Evolutionary conservation across 495 filamentous ascomycete genomes (phyloP).

Genomic region (Filosporella fistucella): DNA sequence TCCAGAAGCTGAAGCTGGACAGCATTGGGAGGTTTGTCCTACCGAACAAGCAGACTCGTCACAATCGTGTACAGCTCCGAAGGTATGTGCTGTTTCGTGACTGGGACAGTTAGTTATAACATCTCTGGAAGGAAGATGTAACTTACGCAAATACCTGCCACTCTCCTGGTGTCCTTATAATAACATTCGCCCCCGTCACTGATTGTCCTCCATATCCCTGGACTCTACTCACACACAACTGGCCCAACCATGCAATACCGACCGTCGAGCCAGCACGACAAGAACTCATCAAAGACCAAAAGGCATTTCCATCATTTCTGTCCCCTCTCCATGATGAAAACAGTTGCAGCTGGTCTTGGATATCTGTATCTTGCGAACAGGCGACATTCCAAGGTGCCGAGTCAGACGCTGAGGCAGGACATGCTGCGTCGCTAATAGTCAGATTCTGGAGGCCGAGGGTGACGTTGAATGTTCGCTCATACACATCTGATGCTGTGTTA

Average conservation of each 20-base stretch:
- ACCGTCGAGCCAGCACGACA: conserved; percentile 79
- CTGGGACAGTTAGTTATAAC: not conserved
- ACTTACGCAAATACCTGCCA: conserved; percentile 83
- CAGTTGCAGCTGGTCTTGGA: conserved; percentile 72
- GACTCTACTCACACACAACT: conserved; percentile 56
- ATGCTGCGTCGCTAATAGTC: conserved; percentile 60
- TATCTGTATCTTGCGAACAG: conserved; percentile 53
- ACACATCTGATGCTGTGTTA: conserved; percentile 81
- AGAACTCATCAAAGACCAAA: conserved; percentile 87
- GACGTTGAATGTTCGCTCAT: conserved; percentile 87
- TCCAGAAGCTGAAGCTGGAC: conserved; percentile 57
- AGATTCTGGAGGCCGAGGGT: conserved; percentile 82
- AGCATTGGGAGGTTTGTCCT: conserved; percentile 75
- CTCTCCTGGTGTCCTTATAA: conserved; percentile 72
- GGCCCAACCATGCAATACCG: conserved; percentile 86
- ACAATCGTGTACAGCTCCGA: conserved; percentile 96
- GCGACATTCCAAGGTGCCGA: conserved; percentile 74
- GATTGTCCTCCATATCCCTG: conserved; percentile 42
- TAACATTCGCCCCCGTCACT: conserved; percentile 80
- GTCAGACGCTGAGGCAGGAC: conserved; percentile 56
- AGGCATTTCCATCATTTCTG: conserved; percentile 68
- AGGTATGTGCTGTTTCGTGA: conserved; percentile 89
- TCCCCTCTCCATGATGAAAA: conserved; percentile 83
- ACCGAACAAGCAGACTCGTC: conserved; percentile 53
- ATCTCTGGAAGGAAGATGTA: too few relatives aligned